Evolutionary conservation across 139 green algal genomes (phyloP).

Genomic region (Chlorella sp.): DNA sequence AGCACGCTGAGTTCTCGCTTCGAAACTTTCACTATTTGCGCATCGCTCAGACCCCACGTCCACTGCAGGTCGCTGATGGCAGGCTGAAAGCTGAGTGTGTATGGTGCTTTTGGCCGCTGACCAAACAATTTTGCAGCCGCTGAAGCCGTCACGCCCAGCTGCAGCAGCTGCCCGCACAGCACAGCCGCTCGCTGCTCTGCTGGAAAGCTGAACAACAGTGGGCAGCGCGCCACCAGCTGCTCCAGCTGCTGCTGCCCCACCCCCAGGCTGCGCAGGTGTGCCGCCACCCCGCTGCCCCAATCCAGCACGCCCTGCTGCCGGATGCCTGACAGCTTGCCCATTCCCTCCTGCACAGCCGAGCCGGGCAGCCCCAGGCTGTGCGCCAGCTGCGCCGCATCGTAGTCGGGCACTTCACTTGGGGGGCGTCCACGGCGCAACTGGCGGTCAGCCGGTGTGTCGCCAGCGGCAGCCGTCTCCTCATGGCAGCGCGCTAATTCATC

Average conservation of each 20-base stretch:
- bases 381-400: too few relatives aligned
- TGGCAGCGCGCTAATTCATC: too few relatives aligned
- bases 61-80: neutral
- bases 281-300: too few relatives aligned
- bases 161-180: conserved; percentile 20
- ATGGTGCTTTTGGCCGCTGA: neutral
- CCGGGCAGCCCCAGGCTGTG: too few relatives aligned
- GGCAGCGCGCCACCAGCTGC: neutral
- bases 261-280: neutral
- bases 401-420: too few relatives aligned
- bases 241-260: neutral
- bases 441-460: too few relatives aligned
- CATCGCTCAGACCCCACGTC: neutral
- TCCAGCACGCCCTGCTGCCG: too few relatives aligned
- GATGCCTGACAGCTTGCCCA: too few relatives aligned
- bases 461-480: too few relatives aligned
- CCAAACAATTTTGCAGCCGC: neutral
- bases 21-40: neutral
- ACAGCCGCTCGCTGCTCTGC: neutral
- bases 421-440: too few relatives aligned
- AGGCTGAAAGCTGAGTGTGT: neutral
- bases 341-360: too few relatives aligned
- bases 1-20: neutral
- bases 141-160: neutral
- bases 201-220: neutral